Evolutionary conservation across 352 stramenopile species (phyloP).

Genomic region (Pythium sp.): DNA sequence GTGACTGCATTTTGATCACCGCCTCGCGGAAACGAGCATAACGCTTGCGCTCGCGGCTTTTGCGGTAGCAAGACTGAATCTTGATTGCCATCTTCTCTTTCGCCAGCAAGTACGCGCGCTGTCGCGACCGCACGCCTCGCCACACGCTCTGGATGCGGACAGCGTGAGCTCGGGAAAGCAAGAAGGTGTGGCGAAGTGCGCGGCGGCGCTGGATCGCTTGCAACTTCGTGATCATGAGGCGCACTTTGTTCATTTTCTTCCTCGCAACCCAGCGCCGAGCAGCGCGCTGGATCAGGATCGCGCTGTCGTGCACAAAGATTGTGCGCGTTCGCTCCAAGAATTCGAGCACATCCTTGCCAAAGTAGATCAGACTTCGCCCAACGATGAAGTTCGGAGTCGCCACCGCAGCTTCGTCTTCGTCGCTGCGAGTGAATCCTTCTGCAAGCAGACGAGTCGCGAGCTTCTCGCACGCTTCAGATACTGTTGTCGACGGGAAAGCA

Average conservation of each 20-base stretch:
- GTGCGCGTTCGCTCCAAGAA: constrained; percentile 80
- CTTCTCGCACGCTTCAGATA: constrained; percentile 61
- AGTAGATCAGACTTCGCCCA: constrained; percentile 92
- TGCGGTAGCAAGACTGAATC: constrained; percentile 58
- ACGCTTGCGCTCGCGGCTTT: constrained; percentile 40
- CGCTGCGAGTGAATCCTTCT: constrained; percentile 34
- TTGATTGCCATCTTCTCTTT: constrained; percentile 57
- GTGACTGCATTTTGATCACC: constrained; percentile 68
- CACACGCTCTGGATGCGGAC: constrained; percentile 72
- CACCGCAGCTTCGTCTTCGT: constrained; percentile 33
- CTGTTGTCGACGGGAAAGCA: constrained; percentile 36
- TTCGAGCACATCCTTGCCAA: constrained; percentile 92
- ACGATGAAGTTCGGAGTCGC: constrained; percentile 64
- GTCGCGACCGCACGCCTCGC: constrained; percentile 62
- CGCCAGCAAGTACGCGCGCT: constrained; percentile 48
- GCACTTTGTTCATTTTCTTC: constrained; percentile 46
- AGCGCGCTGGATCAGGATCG: constrained; percentile 58
- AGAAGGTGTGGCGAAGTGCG: constrained; percentile 39
- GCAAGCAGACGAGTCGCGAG: constrained; percentile 49
- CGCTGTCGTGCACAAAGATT: constrained; percentile 66
- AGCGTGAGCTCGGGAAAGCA: constrained; percentile 36
- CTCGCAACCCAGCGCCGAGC: constrained; percentile 53
- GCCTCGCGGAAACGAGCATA: constrained; percentile 61
- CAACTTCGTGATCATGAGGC: constrained; percentile 49
- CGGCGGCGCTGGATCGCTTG: constrained; percentile 58